Conservation (phyloP, 139 green algal genomes). For the Asterochloris sp. region DNA sequence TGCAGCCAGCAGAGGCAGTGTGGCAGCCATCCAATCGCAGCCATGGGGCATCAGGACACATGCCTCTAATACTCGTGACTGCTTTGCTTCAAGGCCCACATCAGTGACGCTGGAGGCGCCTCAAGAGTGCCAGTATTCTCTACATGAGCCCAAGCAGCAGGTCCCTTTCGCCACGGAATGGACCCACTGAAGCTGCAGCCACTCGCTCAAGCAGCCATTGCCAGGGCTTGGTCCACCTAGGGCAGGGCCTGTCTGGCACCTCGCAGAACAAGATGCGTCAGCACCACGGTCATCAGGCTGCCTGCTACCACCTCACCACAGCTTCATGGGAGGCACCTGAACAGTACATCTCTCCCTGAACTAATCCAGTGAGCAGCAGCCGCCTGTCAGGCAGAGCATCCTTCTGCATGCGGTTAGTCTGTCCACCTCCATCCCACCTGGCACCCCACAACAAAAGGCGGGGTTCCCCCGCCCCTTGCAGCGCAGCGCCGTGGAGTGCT, state of each 20-base stretch:
- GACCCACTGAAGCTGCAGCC: neutral
- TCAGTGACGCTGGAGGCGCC: neutral
- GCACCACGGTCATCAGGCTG: neutral
- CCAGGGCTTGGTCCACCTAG: no score
- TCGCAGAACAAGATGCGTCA: neutral
- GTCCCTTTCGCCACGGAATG: neutral
- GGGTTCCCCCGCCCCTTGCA: constrained; percentile 17
- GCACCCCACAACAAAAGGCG: constrained; percentile 20
- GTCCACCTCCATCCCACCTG: neutral
- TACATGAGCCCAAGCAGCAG: neutral
- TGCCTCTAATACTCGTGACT: neutral
- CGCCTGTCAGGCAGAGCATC: neutral
- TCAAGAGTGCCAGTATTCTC: neutral
- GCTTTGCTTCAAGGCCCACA: neutral
- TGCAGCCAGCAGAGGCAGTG: neutral
- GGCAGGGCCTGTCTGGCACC: neutral
- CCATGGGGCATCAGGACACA: neutral
- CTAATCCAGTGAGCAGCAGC: neutral
- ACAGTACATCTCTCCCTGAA: neutral
- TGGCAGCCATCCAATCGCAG: neutral
- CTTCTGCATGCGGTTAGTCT: neutral
- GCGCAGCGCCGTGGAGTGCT: neutral
- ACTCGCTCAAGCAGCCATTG: no score
- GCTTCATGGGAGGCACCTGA: neutral
- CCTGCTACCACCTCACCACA: neutral